phyloP scores from a whole-genome alignment of 306 rosid genomes.

The Adenanthera pavonina region DNA sequence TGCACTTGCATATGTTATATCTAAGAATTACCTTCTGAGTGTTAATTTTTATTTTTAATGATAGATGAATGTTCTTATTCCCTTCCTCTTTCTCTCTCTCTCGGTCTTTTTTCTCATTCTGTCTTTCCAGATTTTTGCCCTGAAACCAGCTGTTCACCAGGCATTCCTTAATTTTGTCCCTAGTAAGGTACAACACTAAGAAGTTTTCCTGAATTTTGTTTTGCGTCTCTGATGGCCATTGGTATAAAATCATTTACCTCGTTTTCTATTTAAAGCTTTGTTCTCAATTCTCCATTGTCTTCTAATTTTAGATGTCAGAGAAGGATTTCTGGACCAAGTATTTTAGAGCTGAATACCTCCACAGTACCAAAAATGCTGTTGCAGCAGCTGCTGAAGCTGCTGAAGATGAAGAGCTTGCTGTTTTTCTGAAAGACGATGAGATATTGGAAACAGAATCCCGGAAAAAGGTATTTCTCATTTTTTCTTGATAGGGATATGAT shows the following conservation, averaged over 20 bases:
- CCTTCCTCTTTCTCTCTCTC: slow-evolving; percentile 16
- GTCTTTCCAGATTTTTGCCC: slow-evolving; percentile 79
- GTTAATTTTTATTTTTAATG: background rate
- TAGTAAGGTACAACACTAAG: slow-evolving; percentile 62
- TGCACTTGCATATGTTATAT: background rate
- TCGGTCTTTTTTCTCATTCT: background rate
- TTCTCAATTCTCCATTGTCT: slow-evolving; percentile 30
- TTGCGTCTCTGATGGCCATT: slow-evolving; percentile 24
- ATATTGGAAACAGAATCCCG: slow-evolving; percentile 86
- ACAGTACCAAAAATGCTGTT: slow-evolving; percentile 75
- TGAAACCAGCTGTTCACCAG: slow-evolving; percentile 95
- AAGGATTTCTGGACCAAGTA: slow-evolving; percentile 95
- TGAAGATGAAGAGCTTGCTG: slow-evolving; percentile 96
- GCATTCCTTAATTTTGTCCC: slow-evolving; percentile 88
- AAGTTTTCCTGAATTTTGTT: background rate
- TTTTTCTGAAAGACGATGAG: slow-evolving; percentile 87
- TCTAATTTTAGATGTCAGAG: slow-evolving; percentile 75
- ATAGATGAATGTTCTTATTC: slow-evolving; percentile 12
- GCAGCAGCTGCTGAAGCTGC: slow-evolving; percentile 99
- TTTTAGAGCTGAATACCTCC: slow-evolving; percentile 92
- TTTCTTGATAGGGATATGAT: slow-evolving; percentile 14
- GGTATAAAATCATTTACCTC: slow-evolving; percentile 25
- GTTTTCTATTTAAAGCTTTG: slow-evolving; percentile 14
- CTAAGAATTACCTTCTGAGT: background rate
- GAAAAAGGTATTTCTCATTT: slow-evolving; percentile 63